Evolutionary conservation across 23 red algal genomes (phyloP).

Genomic region (Chondrus crispus): DNA sequence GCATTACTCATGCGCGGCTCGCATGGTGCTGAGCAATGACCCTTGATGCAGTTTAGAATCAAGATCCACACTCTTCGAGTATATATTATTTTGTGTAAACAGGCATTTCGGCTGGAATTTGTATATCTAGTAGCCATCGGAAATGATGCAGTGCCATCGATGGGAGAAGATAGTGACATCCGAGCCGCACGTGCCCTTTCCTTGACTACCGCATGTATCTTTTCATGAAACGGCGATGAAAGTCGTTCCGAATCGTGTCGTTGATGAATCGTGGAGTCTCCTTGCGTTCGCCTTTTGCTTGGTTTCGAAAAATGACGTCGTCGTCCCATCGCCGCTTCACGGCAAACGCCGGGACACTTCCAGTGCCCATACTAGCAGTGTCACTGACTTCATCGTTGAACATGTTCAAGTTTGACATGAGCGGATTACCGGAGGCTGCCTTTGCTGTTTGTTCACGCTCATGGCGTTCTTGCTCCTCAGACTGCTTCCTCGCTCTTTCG

Average conservation of each 20-base stretch:
- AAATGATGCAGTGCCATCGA: too few relatives aligned
- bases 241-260: constrained; percentile 87
- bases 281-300: constrained; percentile 41
- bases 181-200: too few relatives aligned
- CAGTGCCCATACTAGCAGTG: constrained; percentile 50
- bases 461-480: constrained; percentile 49
- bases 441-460: constrained; percentile 20
- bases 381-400: constrained; percentile 59
- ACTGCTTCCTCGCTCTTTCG: constrained; percentile 47
- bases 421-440: constrained; percentile 46
- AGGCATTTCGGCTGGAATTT: too few relatives aligned
- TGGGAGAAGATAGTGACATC: too few relatives aligned
- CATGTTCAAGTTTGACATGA: constrained; percentile 20
- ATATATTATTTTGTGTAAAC: too few relatives aligned
- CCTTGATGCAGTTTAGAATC: too few relatives aligned
- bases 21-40: not conserved
- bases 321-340: constrained; percentile 89
- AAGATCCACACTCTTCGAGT: too few relatives aligned
- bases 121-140: too few relatives aligned
- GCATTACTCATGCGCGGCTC: constrained; percentile 48
- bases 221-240: constrained; percentile 90
- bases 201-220: constrained; percentile 76
- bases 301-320: constrained; percentile 84
- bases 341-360: constrained; percentile 49
- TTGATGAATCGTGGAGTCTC: constrained; percentile 72